Percentiles rank a stretch among this genome's conserved stretches.
Conservation (phyloP, 805 yeast species). For the Ogataea methylovora region DNA sequence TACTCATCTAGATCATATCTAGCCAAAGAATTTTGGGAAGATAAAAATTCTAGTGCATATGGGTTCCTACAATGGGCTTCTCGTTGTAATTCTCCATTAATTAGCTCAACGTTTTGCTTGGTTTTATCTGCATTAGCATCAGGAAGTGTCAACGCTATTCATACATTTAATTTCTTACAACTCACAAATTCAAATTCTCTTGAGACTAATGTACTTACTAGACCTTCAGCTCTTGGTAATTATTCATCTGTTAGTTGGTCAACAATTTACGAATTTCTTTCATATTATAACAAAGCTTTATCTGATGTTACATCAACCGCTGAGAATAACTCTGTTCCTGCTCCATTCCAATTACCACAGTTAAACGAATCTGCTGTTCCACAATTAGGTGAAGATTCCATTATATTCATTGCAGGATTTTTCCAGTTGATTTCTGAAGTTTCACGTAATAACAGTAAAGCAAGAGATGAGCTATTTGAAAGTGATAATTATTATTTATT, state of each 20-base stretch:
- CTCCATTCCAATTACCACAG: conserved; percentile 4
- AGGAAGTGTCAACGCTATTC: conserved; percentile 46
- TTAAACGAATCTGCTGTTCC: conserved; percentile 23
- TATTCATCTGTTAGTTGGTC: conserved; percentile 27
- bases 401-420: conserved; percentile 67
- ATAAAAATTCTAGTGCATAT: conserved; percentile 53
- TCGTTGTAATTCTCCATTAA: conserved; percentile 65
- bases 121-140: conserved; percentile 69
- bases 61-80: conserved; percentile 91
- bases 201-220: conserved; percentile 5
- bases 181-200: conserved; percentile 15
- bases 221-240: conserved; percentile 14
- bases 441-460: conserved; percentile 31
- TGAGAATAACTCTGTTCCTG: background rate
- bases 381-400: conserved; percentile 74
- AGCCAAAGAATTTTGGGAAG: conserved; percentile 60
- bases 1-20: conserved; percentile 56
- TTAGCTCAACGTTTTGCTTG: conserved; percentile 74
- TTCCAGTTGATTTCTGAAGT: conserved; percentile 56
- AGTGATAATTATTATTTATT: conserved; percentile 26
- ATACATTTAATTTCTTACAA: conserved; percentile 42
- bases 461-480: conserved; percentile 22
- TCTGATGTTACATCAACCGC: conserved; percentile 4
- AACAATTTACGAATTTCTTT: conserved; percentile 25
- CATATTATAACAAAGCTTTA: conserved; percentile 23